These are phyloP conservation scores for Marasmius fiardii DNA, from an alignment of 1,284 basidiomycete species.

Conservation along the genomic window DNA sequence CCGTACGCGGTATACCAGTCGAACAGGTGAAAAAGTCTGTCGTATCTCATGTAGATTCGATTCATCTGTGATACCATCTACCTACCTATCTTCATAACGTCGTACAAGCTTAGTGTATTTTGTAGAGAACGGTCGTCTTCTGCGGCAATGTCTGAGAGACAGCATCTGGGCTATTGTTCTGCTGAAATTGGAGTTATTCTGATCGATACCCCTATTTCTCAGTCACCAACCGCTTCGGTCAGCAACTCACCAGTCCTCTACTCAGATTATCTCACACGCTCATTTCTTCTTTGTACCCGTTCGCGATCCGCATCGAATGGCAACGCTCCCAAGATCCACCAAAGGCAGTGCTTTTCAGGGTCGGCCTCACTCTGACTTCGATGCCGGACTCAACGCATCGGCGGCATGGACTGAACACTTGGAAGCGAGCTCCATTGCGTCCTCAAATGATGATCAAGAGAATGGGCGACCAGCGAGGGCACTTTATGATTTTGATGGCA, in stretches of 20 bases:
- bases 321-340: conserved; percentile 26
- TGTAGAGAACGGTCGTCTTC: no score
- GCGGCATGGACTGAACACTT: conserved; percentile 66
- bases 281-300: no score
- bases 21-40: conserved; percentile 12
- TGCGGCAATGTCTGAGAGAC: no score
- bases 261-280: no score
- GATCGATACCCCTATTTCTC: background rate
- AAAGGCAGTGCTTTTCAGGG: conserved; percentile 16
- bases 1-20: conserved; percentile 50
- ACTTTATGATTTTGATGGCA: conserved; percentile 71
- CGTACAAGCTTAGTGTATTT: no score
- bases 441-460: conserved; percentile 36
- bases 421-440: background rate
- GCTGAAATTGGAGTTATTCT: no score
- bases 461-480: conserved; percentile 53
- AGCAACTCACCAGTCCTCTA: no score
- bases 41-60: conserved; percentile 10
- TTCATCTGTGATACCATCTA: no score
- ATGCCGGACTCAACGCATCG: conserved; percentile 73
- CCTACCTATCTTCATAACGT: no score
- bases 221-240: background rate
- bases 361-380: conserved; percentile 49
- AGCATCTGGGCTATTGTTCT: no score
- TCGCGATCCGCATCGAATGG: conserved; percentile 18